Evolutionary conservation across 2,329 filamentous ascomycete genomes (phyloP), one percentile per base, ranked within the genome.

Genomic region (Ophiostoma sp.): DNA sequence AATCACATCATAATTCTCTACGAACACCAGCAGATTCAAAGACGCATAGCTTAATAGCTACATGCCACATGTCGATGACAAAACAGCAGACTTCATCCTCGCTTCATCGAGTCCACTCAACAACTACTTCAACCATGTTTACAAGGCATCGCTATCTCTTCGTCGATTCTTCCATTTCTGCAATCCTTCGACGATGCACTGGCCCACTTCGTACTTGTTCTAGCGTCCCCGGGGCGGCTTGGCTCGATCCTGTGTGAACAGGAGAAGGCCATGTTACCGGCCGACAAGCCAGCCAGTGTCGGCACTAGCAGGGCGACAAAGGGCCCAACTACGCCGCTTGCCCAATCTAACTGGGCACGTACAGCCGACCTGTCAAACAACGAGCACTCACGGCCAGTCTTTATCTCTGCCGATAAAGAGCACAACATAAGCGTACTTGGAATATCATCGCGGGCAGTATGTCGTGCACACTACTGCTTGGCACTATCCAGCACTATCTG

Each of bases 151-250:
- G 42, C 42, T 44, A 44, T 44, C 47, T 52, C n/a, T 18, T 60
- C 27, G 7, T 42, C 12, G 18, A 63, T 64, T 64, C n/a, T 64
- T 64, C 63, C 42, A 64, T 64, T 64, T 47, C 4, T 5, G 42
- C 41, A 18, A 44, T 63, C 60, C 60, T 63, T 63, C 60, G 14
- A 11, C 18, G 16, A 41, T 7, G 11, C 63, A 12, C 9, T n/a
- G 58, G 41, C 63, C 63, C 63, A 64, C 63, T 27, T 64, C 63
- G 63, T 64, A 36, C 41, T 64, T 64, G 63, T 4, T 36, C 63
- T 64, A 64, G 63, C 63, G 63, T 64, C 63, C 63, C 63, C 63
- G 63, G 63, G 9, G 41, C 4, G 38, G 5, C 41, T 64, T 64
- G 42, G 62, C 62, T 64, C 49, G 14, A 3, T 55, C n/a, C n/a